phyloP scores from a whole-genome alignment of 495 filamentous ascomycete genomes.

The Sordaria brevicollis region DNA sequence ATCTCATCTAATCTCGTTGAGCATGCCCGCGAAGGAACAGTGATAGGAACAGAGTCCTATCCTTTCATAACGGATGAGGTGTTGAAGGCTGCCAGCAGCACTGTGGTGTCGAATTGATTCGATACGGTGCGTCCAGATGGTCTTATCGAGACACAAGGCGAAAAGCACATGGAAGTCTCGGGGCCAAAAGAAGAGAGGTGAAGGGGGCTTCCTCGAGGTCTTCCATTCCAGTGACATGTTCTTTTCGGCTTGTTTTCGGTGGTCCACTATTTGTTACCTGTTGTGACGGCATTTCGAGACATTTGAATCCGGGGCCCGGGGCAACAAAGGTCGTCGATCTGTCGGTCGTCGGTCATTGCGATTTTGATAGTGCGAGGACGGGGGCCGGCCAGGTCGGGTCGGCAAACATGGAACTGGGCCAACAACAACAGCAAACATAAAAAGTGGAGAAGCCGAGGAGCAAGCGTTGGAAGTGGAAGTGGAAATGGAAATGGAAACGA shows the following conservation, averaged over 20 bases:
- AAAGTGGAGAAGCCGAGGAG: background rate
- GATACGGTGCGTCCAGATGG: background rate
- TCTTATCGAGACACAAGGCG: background rate
- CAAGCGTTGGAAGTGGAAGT: constrained; percentile 1
- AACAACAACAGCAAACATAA: background rate
- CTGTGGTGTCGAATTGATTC: background rate
- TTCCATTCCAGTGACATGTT: background rate
- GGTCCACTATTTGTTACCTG: background rate
- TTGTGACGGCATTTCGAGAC: background rate
- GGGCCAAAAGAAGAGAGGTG: background rate
- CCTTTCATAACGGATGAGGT: background rate
- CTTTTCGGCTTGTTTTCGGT: background rate
- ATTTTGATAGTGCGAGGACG: background rate
- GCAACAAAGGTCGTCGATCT: background rate
- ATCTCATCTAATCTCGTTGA: background rate
- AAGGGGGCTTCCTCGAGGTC: background rate
- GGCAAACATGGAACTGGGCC: background rate
- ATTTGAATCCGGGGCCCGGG: background rate
- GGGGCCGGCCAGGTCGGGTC: constrained; percentile 4
- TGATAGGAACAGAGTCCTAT: background rate
- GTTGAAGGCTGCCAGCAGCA: background rate
- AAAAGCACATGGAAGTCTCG: background rate
- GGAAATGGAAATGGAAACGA: background rate
- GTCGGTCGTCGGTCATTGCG: constrained; percentile 2
- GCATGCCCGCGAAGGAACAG: background rate